Conservation (phyloP, 768 basidiomycete species). For the Podaxis sp. region DNA sequence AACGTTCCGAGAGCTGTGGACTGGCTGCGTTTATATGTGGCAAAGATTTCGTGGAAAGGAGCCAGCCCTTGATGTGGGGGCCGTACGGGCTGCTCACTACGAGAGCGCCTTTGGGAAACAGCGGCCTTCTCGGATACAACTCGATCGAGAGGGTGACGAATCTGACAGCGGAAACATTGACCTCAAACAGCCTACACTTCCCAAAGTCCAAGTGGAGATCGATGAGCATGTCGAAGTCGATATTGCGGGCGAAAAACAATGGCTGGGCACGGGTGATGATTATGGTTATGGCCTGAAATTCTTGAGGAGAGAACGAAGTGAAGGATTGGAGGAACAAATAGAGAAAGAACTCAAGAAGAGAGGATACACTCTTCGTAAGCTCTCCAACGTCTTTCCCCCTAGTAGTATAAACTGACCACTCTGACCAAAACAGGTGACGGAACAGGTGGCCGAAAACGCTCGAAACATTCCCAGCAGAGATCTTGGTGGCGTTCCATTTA, state of each 20-base stretch:
- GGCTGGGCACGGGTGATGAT: constrained; percentile 49
- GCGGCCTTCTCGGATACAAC: constrained; percentile 20
- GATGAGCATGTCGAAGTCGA: constrained; percentile 41
- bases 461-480: constrained; percentile 16
- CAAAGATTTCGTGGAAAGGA: constrained; percentile 55
- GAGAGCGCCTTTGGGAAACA: constrained; percentile 43
- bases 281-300: constrained; percentile 44
- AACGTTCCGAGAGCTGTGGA: constrained; percentile 60
- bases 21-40: constrained; percentile 57
- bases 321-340: constrained; percentile 51
- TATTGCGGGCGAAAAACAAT: constrained; percentile 48
- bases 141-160: neutral
- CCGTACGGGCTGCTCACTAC: constrained; percentile 41
- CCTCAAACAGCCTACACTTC: constrained; percentile 20
- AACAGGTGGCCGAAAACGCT: constrained; percentile 1
- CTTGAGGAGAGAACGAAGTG: constrained; percentile 47
- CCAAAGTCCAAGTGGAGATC: constrained; percentile 38
- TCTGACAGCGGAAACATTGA: constrained; percentile 17
- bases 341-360: constrained; percentile 50
- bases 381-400: neutral
- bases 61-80: constrained; percentile 46
- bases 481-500: constrained; percentile 64
- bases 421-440: neutral
- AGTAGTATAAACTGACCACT: neutral
- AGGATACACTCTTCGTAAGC: constrained; percentile 42